A percentile compares a stretch with the other conserved stretches of the same genome.
Conservation (phyloP, 2,329 filamentous ascomycete genomes). For the Clonostachys sp. region DNA sequence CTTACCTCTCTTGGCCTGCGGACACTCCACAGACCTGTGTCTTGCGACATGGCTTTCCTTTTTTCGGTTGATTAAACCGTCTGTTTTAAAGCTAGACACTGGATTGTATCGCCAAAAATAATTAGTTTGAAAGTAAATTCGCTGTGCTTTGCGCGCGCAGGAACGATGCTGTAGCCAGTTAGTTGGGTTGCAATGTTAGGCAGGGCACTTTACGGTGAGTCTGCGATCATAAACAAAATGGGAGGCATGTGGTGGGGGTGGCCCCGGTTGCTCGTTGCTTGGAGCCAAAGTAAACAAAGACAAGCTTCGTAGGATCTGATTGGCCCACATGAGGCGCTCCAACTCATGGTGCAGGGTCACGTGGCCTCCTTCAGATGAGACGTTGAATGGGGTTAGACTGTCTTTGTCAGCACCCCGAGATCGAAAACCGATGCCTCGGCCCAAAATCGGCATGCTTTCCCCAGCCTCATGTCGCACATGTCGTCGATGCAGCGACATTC, state of each 20-base stretch:
- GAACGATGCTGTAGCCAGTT: background rate
- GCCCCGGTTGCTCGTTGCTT: slow-evolving; percentile 20
- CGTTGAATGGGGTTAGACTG: no score
- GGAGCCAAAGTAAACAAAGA: slow-evolving; percentile 38
- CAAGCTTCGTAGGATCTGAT: background rate
- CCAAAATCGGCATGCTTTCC: slow-evolving; percentile 8
- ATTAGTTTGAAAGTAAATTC: background rate
- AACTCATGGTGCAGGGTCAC: no score
- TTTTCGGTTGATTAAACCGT: background rate
- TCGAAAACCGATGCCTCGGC: slow-evolving; percentile 19
- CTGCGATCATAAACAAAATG: background rate
- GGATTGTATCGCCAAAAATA: no score
- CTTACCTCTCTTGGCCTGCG: slow-evolving; percentile 86
- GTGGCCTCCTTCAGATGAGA: no score
- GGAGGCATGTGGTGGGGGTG: no score
- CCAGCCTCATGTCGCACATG: no score
- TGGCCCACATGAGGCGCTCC: no score
- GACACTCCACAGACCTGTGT: slow-evolving; percentile 84
- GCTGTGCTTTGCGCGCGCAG: background rate
- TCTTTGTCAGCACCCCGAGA: no score
- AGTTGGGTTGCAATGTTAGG: no score
- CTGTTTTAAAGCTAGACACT: no score
- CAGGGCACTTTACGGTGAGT: no score
- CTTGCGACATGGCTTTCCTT: slow-evolving; percentile 67
- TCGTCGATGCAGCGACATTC: no score